Conservation (phyloP, 495 filamentous ascomycete species). For the Astrothelium subdiscretum region DNA sequence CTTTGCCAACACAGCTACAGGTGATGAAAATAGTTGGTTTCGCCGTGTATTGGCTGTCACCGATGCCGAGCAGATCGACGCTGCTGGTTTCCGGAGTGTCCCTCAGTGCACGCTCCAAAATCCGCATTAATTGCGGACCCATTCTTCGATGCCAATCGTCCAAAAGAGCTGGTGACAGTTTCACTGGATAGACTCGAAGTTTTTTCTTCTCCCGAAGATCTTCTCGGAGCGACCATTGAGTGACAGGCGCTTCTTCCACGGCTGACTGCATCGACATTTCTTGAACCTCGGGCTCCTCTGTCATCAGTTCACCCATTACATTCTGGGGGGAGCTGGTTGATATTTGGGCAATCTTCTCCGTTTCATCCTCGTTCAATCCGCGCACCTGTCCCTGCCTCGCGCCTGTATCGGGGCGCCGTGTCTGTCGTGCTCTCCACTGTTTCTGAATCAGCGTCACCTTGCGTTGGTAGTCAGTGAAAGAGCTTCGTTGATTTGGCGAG, state of each 20-base stretch:
- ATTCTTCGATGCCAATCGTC: conserved; percentile 29
- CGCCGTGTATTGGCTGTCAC: conserved; percentile 27
- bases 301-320: conserved; percentile 20
- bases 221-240: not conserved
- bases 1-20: conserved; percentile 29
- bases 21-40: conserved; percentile 37
- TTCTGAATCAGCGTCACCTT: conserved; percentile 27
- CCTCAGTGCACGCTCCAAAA: conserved; percentile 27
- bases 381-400: not conserved
- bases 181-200: conserved; percentile 27
- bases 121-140: conserved; percentile 27
- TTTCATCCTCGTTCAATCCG: not conserved
- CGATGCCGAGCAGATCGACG: conserved; percentile 34
- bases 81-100: conserved; percentile 30
- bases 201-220: conserved; percentile 10
- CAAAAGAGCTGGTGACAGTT: conserved; percentile 21
- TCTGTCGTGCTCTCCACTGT: conserved; percentile 21
- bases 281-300: conserved; percentile 35
- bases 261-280: conserved; percentile 26
- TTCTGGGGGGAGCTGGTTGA: not conserved
- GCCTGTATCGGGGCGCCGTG: conserved; percentile 24
- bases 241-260: conserved; percentile 19
- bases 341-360: not conserved
- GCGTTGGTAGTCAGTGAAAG: conserved; percentile 20
- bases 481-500: not conserved